Percentiles rank a stretch among this genome's conserved stretches.
Conservation (phyloP, 2,329 filamentous ascomycete genomes). For the Chaetomium olivaceum region DNA sequence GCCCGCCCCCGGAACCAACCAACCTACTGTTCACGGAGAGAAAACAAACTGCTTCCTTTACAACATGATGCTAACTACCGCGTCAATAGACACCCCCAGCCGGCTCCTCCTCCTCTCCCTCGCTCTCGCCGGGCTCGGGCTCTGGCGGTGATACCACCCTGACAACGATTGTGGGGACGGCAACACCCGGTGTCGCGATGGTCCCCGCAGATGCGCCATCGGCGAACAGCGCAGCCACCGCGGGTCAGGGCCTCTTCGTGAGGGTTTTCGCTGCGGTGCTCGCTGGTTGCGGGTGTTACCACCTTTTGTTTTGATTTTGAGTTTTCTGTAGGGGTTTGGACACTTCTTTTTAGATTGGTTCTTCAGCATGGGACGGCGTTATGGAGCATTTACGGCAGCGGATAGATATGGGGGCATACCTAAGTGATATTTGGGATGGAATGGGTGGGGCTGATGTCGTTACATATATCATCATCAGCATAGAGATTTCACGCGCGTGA, state of each 20-base stretch:
- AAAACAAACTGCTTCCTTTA: neutral
- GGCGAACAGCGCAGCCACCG: neutral
- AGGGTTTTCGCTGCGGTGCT: neutral
- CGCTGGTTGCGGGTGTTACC: neutral
- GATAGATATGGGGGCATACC: constrained; percentile 4
- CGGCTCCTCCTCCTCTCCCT: constrained; percentile 8
- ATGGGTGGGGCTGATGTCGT: neutral
- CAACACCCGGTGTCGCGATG: neutral
- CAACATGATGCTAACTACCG: neutral
- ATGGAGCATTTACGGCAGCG: constrained; percentile 5
- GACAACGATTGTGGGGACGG: neutral
- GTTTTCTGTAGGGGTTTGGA: neutral
- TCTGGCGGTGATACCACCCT: constrained; percentile 13
- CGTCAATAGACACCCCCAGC: constrained; percentile 11
- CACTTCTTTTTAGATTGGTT: neutral
- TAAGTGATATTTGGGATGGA: neutral
- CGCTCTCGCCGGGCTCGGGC: constrained; percentile 4
- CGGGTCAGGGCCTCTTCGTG: neutral
- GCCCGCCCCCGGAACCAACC: neutral
- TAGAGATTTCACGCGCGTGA: neutral
- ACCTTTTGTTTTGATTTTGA: neutral
- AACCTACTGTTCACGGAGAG: neutral
- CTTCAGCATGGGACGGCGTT: constrained; percentile 7
- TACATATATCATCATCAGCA: neutral
- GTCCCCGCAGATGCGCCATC: constrained; percentile 13